Conservation (phyloP, 73 alveolate species). For the Tetrahymena borealis region DNA sequence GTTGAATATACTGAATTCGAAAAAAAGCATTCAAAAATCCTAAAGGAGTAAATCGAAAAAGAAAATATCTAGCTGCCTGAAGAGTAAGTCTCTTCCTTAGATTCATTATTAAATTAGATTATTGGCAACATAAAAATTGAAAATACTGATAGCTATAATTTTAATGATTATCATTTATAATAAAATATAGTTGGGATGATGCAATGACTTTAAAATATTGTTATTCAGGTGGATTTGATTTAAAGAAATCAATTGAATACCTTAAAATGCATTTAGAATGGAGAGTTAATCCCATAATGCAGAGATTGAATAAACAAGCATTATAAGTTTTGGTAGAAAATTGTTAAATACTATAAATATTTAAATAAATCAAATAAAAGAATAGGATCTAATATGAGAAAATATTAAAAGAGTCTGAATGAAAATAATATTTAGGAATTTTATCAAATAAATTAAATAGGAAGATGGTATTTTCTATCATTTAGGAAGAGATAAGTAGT, state of each 20-base stretch:
- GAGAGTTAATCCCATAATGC: slow-evolving; percentile 13
- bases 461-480: slow-evolving; percentile 23
- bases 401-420: too few relatives aligned
- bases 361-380: not conserved
- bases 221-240: slow-evolving; percentile 44
- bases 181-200: slow-evolving; percentile 17
- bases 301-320: slow-evolving; percentile 17
- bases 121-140: not conserved
- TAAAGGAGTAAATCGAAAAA: slow-evolving; percentile 1
- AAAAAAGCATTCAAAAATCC: slow-evolving; percentile 4
- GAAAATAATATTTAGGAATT: too few relatives aligned
- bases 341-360: not conserved
- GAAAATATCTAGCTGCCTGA: slow-evolving; percentile 11
- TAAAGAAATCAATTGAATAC: slow-evolving; percentile 13
- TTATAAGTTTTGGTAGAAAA: slow-evolving; percentile 20
- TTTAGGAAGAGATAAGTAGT: slow-evolving; percentile 38
- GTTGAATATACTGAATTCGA: slow-evolving; percentile 37
- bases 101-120: not conserved
- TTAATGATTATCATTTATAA: not conserved
- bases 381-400: too few relatives aligned
- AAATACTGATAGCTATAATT: not conserved
- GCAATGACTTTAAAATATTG: slow-evolving; percentile 40
- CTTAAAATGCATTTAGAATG: slow-evolving; percentile 39
- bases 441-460: too few relatives aligned
- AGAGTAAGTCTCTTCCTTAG: not conserved